Percentiles rank a stretch among this genome's conserved stretches.
These are phyloP conservation scores for Rhipidocladum racemiflorum DNA, from an alignment of 176 grass and related monocot genomes.

Conservation along the genomic window DNA sequence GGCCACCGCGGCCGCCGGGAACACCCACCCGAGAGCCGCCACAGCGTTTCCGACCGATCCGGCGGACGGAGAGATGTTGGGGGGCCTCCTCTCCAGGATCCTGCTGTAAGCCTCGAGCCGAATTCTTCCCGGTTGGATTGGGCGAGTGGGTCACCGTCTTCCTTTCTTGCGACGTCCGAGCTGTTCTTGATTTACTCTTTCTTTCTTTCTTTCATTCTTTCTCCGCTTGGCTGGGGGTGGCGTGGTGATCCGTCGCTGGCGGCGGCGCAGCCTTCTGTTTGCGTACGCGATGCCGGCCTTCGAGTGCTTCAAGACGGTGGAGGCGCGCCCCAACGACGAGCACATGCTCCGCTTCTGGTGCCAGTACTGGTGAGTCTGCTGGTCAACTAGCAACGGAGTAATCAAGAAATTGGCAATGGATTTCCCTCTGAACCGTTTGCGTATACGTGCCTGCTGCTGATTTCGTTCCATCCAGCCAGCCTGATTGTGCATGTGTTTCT, in stretches of 20 bases:
- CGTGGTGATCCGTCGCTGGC: neutral
- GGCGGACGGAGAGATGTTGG: constrained; percentile 23
- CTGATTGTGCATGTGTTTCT: too few species aligned
- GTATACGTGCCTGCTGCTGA: neutral
- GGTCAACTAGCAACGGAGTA: neutral
- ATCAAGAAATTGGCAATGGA: neutral
- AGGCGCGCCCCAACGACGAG: constrained; percentile 50
- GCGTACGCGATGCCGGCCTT: constrained; percentile 87
- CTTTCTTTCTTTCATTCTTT: neutral
- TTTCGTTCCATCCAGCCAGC: neutral
- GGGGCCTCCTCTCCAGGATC: constrained; percentile 21
- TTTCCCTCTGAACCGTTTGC: neutral
- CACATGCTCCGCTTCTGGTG: constrained; percentile 94
- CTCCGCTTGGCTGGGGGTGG: neutral
- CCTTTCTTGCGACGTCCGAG: neutral
- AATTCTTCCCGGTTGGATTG: neutral
- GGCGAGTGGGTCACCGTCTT: neutral
- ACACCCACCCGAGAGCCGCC: neutral
- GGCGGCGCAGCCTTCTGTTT: constrained; percentile 54
- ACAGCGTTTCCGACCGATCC: neutral
- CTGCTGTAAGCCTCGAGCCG: constrained; percentile 16
- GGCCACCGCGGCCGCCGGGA: neutral
- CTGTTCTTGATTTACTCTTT: neutral
- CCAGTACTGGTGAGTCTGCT: constrained; percentile 68
- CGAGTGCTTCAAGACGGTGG: constrained; percentile 94